Base-by-base conservation (phyloP, 345 rosid genomes). In the Brassica incana region DNA sequence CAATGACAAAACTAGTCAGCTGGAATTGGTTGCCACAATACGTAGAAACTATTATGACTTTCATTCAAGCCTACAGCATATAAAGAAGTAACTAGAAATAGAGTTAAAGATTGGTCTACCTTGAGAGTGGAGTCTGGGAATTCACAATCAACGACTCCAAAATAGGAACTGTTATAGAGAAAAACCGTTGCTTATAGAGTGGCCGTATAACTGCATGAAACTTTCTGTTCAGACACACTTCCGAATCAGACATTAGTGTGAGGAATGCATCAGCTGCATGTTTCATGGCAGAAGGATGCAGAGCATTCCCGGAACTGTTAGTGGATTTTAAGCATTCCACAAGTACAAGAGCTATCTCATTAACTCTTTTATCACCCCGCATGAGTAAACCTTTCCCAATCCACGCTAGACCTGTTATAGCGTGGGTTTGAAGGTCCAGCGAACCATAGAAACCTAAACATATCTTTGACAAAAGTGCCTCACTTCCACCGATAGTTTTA, bases 351-450 rank as follows among this genome's bases (percentile, higher is more conserved):
- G 89, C 80, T 70, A 90, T 75, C 76, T 93, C 92, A 63, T 83
- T 90, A 29, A 89, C 84, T 84, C 89, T 91, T 79, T 85, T 88
- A 80, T 90, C 90, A 62, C 99, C 98, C 74, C 87, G 88, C 94
- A 95, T 87, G 73, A 95, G 90, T 83, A 95, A 83, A 67, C 96
- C 99, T 85, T 95, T 95, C 56, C 94, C 98, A 69, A 93, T 88
- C 99, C 99, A 95, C 65, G 96, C 92, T 79, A 92, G 80, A 75
- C 96, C 99, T 71, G 80, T 69, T 62, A 93, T 85, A 61, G 90
- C 91, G 83, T 79, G 87, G 73, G 67, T 81, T 80, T 86, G 93
- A 84, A 87, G 85, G 66, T 70, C 78, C 73, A 33, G 73, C 81
- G 71, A 62, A 66, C 76, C 85, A 65, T 67, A 76, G 52, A 77